These are phyloP conservation scores for Beauveria sp. DNA, from an alignment of 2,329 filamentous ascomycete species.

Conservation along the genomic window DNA sequence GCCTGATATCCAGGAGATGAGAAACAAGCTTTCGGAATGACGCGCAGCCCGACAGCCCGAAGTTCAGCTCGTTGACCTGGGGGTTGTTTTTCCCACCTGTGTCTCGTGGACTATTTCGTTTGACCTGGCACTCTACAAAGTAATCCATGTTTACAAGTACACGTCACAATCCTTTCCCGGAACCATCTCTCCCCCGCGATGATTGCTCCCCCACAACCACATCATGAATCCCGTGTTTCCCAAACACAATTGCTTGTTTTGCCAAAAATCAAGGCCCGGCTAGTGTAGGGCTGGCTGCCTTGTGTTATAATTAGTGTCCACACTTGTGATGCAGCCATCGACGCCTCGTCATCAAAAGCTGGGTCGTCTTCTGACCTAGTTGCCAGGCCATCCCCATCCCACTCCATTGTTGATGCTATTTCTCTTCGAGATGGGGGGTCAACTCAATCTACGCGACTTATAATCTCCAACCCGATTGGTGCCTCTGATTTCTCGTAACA, in stretches of 20 bases:
- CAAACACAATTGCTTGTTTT: neutral
- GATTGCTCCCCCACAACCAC: neutral
- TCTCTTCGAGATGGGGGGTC: too few relatives aligned
- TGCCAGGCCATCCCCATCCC: neutral
- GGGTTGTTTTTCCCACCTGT: neutral
- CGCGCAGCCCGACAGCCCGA: neutral
- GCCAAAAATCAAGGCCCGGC: neutral
- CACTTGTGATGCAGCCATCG: neutral
- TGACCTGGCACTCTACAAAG: too few relatives aligned
- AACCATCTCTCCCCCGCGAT: neutral
- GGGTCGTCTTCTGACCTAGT: neutral
- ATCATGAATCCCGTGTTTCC: neutral
- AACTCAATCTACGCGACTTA: too few relatives aligned
- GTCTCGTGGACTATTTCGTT: neutral
- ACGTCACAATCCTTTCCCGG: neutral
- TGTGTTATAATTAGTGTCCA: neutral
- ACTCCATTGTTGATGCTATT: neutral
- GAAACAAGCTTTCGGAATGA: neutral
- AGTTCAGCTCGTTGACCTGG: neutral
- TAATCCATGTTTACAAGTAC: too few relatives aligned
- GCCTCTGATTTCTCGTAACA: too few relatives aligned
- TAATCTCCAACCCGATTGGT: too few relatives aligned
- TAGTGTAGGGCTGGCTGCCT: neutral
- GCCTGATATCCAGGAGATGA: neutral
- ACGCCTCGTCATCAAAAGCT: neutral